Conservation (phyloP, 805 yeast genomes). For the Candida ovalis region DNA sequence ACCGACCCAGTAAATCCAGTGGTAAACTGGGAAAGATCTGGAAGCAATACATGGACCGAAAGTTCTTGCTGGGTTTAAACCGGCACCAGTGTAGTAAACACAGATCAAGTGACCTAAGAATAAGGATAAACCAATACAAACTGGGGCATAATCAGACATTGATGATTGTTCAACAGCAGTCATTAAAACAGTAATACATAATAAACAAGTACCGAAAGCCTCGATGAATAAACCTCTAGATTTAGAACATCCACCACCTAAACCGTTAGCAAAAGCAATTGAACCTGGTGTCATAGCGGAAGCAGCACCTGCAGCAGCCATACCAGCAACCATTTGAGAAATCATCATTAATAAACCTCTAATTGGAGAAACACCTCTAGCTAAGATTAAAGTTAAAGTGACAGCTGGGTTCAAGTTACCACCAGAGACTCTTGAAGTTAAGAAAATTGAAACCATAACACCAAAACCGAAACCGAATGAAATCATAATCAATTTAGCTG, state of each 20-base stretch:
- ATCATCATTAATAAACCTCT: conserved; percentile 64
- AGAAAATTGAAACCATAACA: conserved; percentile 68
- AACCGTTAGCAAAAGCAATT: conserved; percentile 62
- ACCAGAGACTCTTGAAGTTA: conserved; percentile 75
- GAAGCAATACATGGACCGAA: conserved; percentile 81
- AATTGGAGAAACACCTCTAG: conserved; percentile 68
- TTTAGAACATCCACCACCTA: conserved; percentile 70
- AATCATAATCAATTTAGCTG: conserved; percentile 72
- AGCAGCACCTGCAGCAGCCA: conserved; percentile 91
- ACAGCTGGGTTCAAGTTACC: conserved; percentile 92
- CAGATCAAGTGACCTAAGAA: conserved; percentile 79
- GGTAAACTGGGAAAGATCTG: conserved; percentile 70
- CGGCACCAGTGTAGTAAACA: conserved; percentile 86
- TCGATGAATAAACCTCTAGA: conserved; percentile 78
- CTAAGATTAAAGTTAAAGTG: conserved; percentile 65
- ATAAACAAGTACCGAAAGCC: conserved; percentile 70
- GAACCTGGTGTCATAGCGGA: conserved; percentile 81
- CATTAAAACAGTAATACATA: conserved; percentile 74
- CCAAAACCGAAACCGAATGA: conserved; percentile 85
- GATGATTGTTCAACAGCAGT: conserved; percentile 80
- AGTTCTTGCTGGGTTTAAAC: conserved; percentile 87
- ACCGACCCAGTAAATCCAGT: conserved; percentile 93
- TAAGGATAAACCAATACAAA: conserved; percentile 77
- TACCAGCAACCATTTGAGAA: conserved; percentile 77
- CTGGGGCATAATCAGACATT: conserved; percentile 76